phyloP scores from a whole-genome alignment of 2,329 filamentous ascomycete genomes.

The Xylaria hypoxylon region DNA sequence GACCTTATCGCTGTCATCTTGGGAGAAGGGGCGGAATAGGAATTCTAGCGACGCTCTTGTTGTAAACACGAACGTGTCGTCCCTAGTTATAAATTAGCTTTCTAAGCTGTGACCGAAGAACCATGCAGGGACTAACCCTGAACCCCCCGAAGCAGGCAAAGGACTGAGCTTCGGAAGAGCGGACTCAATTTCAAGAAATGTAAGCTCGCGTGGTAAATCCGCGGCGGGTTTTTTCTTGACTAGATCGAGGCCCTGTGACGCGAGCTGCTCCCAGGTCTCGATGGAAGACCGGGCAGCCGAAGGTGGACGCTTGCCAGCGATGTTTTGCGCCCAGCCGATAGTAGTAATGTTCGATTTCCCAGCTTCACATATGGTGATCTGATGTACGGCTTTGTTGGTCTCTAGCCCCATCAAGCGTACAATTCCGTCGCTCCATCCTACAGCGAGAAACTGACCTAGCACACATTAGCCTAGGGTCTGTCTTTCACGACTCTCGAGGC shows the following conservation, averaged over 20 bases:
- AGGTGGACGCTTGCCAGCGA: slow-evolving; percentile 50
- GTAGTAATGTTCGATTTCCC: slow-evolving; percentile 60
- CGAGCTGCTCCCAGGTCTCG: slow-evolving; percentile 49
- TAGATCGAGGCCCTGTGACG: slow-evolving; percentile 46
- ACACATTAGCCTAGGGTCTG: slow-evolving; percentile 35
- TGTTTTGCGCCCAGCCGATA: slow-evolving; percentile 65
- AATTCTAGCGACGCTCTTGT: slow-evolving; percentile 75
- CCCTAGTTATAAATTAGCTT: slow-evolving; percentile 53
- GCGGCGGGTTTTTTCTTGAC: slow-evolving; percentile 50
- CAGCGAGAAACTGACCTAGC: slow-evolving; percentile 78
- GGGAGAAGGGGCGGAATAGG: slow-evolving; percentile 71
- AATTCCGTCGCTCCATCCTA: slow-evolving; percentile 84
- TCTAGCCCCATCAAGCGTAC: slow-evolving; percentile 83
- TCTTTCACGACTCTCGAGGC: not conserved
- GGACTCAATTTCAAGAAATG: slow-evolving; percentile 79
- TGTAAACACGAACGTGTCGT: slow-evolving; percentile 74
- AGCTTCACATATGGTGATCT: slow-evolving; percentile 67
- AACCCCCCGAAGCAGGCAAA: slow-evolving; percentile 72
- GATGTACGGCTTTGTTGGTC: slow-evolving; percentile 83
- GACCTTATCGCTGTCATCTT: slow-evolving; percentile 77
- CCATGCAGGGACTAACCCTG: slow-evolving; percentile 62
- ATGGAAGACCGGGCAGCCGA: slow-evolving; percentile 36
- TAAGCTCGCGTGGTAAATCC: slow-evolving; percentile 78
- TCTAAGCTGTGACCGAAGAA: slow-evolving; percentile 24
- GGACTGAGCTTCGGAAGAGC: slow-evolving; percentile 81